A percentile compares a stretch with the other conserved stretches of the same genome.
Conservation (phyloP, 768 basidiomycete genomes). For the Hericium coralloides region DNA sequence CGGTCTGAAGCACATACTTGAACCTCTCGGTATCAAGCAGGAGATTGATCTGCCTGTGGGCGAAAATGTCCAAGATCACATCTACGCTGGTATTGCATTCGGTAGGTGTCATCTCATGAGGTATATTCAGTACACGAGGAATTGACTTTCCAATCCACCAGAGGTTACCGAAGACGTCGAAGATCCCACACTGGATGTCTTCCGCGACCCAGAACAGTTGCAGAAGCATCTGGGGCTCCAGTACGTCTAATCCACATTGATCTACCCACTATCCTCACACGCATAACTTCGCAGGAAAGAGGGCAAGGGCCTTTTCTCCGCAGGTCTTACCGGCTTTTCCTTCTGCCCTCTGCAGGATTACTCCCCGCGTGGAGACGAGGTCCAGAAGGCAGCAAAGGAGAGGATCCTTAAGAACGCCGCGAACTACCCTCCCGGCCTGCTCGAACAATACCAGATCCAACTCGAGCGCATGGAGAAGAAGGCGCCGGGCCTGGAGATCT, state of each 20-base stretch:
- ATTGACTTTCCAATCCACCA: not conserved
- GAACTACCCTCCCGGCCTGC: conserved; percentile 3
- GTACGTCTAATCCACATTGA: not conserved
- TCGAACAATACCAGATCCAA: conserved; percentile 7
- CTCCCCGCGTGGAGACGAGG: not conserved
- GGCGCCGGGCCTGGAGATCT: conserved; percentile 5
- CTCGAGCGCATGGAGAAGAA: conserved; percentile 3
- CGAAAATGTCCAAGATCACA: conserved; percentile 12
- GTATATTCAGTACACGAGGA: not conserved
- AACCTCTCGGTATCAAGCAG: conserved; percentile 1
- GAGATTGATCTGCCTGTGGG: conserved; percentile 8
- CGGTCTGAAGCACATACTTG: conserved; percentile 6
- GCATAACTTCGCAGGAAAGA: not conserved
- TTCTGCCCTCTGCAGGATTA: conserved; percentile 4
- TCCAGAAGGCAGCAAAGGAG: conserved; percentile 5
- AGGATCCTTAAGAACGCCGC: not conserved
- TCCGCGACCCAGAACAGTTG: conserved; percentile 1
- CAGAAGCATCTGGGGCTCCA: conserved; percentile 7
- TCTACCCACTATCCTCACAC: not conserved
- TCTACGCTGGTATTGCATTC: not conserved
- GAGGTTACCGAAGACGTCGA: conserved; percentile 7
- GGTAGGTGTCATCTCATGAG: not conserved
- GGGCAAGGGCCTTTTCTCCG: not conserved
- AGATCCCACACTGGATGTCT: conserved; percentile 4
- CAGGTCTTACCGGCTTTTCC: not conserved